Conservation (phyloP, 768 basidiomycete genomes). For the Lactarius evosmus region DNA sequence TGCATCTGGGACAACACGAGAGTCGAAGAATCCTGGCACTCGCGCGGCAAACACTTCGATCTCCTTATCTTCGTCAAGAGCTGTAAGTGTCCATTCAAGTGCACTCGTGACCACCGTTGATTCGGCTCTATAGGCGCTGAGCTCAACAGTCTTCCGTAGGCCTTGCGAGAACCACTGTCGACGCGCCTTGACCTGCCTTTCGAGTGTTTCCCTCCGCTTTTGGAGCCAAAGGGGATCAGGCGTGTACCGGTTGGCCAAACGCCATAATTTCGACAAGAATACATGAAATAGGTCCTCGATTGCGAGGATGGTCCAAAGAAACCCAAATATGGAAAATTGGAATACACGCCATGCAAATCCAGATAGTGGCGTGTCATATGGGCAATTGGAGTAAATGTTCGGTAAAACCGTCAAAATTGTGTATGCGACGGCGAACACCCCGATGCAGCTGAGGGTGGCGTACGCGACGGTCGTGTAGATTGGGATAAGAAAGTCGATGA, state of each 20-base stretch:
- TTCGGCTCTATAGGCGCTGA: not conserved
- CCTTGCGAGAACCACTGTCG: not conserved
- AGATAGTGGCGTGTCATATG: not conserved
- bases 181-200: not conserved
- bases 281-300: not conserved
- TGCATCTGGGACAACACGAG: not conserved
- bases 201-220: not conserved
- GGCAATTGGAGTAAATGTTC: not conserved
- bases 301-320: not conserved
- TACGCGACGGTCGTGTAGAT: constrained; percentile 15
- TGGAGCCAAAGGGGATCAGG: not conserved
- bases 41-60: not conserved
- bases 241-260: too few relatives aligned
- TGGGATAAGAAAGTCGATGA: constrained; percentile 20
- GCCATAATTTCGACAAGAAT: not conserved
- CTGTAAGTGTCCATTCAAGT: constrained; percentile 1
- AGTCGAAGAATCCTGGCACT: constrained; percentile 1
- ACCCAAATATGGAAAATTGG: not conserved
- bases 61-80: constrained; percentile 1
- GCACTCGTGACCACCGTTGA: not conserved
- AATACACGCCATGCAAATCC: constrained; percentile 1
- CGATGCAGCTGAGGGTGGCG: constrained; percentile 10
- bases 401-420: not conserved
- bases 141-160: not conserved
- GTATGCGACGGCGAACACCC: not conserved